Percentiles rank a stretch among this genome's conserved stretches.
Evolutionary conservation across 1,284 basidiomycete species (phyloP).

Genomic region (Veloboletus limbatus): DNA sequence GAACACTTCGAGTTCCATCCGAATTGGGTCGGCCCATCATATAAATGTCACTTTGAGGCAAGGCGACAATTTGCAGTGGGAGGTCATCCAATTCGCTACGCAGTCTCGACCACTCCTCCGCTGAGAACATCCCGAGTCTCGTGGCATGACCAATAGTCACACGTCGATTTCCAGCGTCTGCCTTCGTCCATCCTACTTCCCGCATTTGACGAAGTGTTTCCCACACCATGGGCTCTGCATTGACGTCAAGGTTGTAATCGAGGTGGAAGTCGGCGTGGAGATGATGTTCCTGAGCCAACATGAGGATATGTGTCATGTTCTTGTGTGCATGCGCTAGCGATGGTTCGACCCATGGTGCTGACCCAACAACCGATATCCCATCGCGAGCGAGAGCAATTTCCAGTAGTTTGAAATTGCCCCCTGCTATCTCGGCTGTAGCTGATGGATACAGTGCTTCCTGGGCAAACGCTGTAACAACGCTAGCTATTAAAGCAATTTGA

Average conservation of each 20-base stretch:
- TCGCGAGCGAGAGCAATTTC: conserved; percentile 36
- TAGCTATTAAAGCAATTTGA: background rate
- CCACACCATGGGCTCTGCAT: conserved; percentile 52
- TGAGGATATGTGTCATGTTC: conserved; percentile 55
- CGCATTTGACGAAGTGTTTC: conserved; percentile 45
- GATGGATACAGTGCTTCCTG: conserved; percentile 56
- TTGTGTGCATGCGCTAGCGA: conserved; percentile 43
- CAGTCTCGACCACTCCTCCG: conserved; percentile 44
- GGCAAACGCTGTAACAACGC: conserved; percentile 47
- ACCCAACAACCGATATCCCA: conserved; percentile 52
- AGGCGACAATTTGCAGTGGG: conserved; percentile 51
- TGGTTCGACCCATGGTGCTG: conserved; percentile 62
- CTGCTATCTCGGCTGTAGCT: conserved; percentile 34
- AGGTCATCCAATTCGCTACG: conserved; percentile 37
- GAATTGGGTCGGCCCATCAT: conserved; percentile 51
- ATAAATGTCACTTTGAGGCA: conserved; percentile 64
- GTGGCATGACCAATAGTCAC: conserved; percentile 63
- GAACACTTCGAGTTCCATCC: conserved; percentile 24
- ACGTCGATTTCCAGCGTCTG: conserved; percentile 21
- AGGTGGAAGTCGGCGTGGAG: conserved; percentile 62
- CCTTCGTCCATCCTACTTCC: conserved; percentile 22
- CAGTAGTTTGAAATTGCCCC: conserved; percentile 46
- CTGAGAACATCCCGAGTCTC: conserved; percentile 50
- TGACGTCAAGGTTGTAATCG: conserved; percentile 58
- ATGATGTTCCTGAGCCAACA: conserved; percentile 38